Conservation (phyloP, 352 stramenopile genomes). For the Phytophthora multivora region DNA sequence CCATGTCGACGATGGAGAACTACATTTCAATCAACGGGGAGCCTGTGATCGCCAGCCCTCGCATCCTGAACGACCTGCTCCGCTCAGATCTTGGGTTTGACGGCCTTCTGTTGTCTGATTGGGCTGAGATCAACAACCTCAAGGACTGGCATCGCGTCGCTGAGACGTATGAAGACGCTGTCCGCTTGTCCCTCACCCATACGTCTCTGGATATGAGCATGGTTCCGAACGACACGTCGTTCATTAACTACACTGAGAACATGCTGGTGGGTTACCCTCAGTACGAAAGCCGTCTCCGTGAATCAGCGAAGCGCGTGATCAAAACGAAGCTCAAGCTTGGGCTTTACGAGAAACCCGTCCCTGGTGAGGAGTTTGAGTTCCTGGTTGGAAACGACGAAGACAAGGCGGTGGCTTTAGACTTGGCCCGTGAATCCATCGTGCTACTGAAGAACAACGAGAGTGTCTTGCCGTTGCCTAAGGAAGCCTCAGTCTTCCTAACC, state of each 20-base stretch:
- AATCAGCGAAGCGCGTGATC: conserved; percentile 62
- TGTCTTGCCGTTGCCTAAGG: conserved; percentile 46
- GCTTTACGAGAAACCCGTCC: conserved; percentile 66
- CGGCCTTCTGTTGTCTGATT: conserved; percentile 90
- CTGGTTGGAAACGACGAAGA: conserved; percentile 54
- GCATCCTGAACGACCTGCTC: conserved; percentile 76
- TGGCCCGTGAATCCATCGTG: conserved; percentile 76
- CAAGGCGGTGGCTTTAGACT: conserved; percentile 48
- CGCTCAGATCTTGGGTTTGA: conserved; percentile 79
- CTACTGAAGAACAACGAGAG: conserved; percentile 76
- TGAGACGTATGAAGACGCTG: conserved; percentile 44
- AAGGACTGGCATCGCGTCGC: conserved; percentile 55
- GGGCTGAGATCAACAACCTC: conserved; percentile 89
- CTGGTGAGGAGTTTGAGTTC: conserved; percentile 39
- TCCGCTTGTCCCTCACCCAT: conserved; percentile 65
- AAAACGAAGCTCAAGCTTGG: conserved; percentile 70
- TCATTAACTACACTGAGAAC: conserved; percentile 54
- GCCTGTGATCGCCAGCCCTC: conserved; percentile 79
- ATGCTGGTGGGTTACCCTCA: conserved; percentile 42
- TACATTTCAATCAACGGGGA: conserved; percentile 93
- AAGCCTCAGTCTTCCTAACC: conserved; percentile 54
- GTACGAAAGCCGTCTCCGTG: conserved; percentile 46
- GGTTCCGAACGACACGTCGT: conserved; percentile 50
- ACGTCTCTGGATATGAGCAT: conserved; percentile 93
- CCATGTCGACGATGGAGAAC: conserved; percentile 90